Conservation (phyloP, 257 asterid species). For the Salvia rosmarinus region DNA sequence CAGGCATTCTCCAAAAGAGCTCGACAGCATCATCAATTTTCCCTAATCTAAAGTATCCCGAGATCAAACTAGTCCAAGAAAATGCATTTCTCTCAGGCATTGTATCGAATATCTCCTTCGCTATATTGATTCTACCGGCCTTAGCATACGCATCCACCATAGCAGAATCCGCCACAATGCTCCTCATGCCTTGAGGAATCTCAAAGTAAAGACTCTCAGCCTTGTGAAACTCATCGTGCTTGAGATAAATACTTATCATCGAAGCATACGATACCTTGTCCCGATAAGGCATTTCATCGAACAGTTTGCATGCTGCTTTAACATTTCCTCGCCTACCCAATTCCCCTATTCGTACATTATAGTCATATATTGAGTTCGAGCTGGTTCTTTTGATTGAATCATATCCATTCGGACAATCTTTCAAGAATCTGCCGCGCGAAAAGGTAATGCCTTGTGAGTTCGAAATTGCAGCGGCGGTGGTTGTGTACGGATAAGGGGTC, state of each 20-base stretch:
- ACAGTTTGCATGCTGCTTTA: conserved; percentile 45
- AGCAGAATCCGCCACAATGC: conserved; percentile 64
- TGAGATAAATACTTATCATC: conserved; percentile 56
- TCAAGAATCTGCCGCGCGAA: conserved; percentile 2
- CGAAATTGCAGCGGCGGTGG: conserved; percentile 21
- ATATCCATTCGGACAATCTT: background rate
- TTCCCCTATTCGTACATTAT: conserved; percentile 40
- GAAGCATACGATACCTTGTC: conserved; percentile 56
- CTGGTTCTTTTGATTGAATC: background rate
- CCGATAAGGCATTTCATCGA: conserved; percentile 55
- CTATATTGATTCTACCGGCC: conserved; percentile 51
- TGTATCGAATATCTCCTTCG: conserved; percentile 47
- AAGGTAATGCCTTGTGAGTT: conserved; percentile 22
- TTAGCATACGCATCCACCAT: conserved; percentile 66
- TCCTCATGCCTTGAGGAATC: conserved; percentile 50
- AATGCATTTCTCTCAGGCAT: conserved; percentile 62
- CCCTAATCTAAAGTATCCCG: conserved; percentile 56
- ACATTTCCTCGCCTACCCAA: conserved; percentile 52
- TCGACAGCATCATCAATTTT: conserved; percentile 50
- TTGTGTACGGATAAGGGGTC: conserved; percentile 23
- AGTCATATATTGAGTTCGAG: conserved; percentile 32
- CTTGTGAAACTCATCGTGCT: conserved; percentile 46
- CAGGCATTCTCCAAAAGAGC: conserved; percentile 55
- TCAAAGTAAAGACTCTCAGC: conserved; percentile 51
- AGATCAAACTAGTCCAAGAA: conserved; percentile 65